Percentiles rank a stretch among this genome's conserved stretches.
Conservation (phyloP, 176 grass and related monocot species). For the Musa beccarii region DNA sequence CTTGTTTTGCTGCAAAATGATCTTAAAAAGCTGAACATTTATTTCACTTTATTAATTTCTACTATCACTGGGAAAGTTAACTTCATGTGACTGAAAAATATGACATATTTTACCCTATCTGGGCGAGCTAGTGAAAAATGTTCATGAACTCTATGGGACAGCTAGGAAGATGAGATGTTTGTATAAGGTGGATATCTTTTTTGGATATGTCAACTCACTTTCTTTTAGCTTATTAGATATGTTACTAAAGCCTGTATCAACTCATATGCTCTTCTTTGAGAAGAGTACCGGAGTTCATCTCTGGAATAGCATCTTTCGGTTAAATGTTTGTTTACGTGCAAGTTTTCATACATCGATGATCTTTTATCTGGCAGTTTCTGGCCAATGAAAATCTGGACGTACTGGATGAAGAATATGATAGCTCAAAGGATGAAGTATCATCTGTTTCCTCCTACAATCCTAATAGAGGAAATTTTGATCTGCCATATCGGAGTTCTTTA, state of each 20-base stretch:
- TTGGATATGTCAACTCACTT: neutral
- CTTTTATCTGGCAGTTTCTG: conserved; percentile 40
- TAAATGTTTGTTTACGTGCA: conserved; percentile 11
- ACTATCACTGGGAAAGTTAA: too few relatives aligned
- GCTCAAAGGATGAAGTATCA: conserved; percentile 92
- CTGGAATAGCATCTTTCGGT: neutral
- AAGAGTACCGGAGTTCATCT: neutral
- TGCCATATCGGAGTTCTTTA: conserved; percentile 48
- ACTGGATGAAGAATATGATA: conserved; percentile 87
- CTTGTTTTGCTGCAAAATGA: neutral
- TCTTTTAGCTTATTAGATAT: neutral
- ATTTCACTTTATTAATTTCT: too few relatives aligned
- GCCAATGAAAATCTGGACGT: conserved; percentile 69
- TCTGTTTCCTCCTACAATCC: conserved; percentile 92
- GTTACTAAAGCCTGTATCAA: neutral
- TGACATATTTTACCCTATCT: neutral
- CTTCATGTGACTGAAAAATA: too few relatives aligned
- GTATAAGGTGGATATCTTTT: neutral
- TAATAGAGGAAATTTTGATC: conserved; percentile 56
- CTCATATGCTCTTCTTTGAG: neutral
- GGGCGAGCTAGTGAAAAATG: neutral
- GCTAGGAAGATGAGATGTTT: neutral
- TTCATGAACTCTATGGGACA: neutral
- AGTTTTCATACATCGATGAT: conserved; percentile 2
- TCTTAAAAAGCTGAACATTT: neutral